Percentiles rank a stretch among this genome's conserved stretches.
phyloP scores from a whole-genome alignment of 306 rosid genomes.

The Begonia fuchsioides region DNA sequence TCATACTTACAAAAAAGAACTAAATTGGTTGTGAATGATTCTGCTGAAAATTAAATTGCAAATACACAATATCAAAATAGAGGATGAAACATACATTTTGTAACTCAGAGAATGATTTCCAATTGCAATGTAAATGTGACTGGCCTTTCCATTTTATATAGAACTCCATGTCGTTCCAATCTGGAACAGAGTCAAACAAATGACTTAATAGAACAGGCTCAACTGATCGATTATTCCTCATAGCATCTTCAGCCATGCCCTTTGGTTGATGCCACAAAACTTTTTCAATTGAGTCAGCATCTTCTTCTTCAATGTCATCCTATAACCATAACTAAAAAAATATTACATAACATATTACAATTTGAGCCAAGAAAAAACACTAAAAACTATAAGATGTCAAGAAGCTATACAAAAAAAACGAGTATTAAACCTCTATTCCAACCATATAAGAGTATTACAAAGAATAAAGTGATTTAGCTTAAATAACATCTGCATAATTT shows the following conservation, averaged over 20 bases:
- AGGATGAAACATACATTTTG: conserved; percentile 54
- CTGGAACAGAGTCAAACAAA: conserved; percentile 67
- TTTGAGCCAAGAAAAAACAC: too few relatives aligned
- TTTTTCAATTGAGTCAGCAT: conserved; percentile 83
- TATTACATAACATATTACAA: too few relatives aligned
- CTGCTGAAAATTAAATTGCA: too few relatives aligned
- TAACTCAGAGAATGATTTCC: conserved; percentile 90
- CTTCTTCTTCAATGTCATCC: conserved; percentile 97
- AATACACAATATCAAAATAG: conserved; percentile 4
- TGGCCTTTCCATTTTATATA: conserved; percentile 98
- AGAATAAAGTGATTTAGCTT: too few relatives aligned
- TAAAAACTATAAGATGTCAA: too few relatives aligned
- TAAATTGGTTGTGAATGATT: too few relatives aligned
- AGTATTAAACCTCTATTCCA: too few relatives aligned
- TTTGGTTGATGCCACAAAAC: conserved; percentile 98
- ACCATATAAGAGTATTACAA: too few relatives aligned
- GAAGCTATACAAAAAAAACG: too few relatives aligned
- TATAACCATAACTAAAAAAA: conserved; percentile 14
- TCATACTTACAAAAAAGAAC: too few relatives aligned
- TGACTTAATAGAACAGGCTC: conserved; percentile 70
- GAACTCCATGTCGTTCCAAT: conserved; percentile 82
- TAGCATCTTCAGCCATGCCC: conserved; percentile 84
- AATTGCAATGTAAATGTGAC: conserved; percentile 95
- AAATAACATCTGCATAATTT: too few relatives aligned
- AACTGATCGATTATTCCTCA: conserved; percentile 50